Conservation (phyloP, 2,329 filamentous ascomycete genomes). For the Paecilomyces dactylethromorphus region DNA sequence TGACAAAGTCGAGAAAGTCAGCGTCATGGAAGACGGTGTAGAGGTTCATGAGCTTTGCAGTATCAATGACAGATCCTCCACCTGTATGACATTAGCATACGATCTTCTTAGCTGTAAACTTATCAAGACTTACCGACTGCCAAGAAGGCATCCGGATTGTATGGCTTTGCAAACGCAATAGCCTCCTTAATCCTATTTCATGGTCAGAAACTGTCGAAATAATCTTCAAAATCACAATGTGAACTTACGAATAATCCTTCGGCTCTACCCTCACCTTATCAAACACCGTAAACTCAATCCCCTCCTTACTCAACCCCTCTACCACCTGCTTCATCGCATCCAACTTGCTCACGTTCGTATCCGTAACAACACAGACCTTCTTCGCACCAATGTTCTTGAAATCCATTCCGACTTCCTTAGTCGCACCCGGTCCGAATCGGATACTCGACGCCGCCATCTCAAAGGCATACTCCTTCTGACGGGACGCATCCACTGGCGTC, state of each 20-base stretch:
- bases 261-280: slow-evolving; percentile 79
- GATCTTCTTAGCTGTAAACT: background rate
- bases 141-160: slow-evolving; percentile 79
- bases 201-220: background rate
- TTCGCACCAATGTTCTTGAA: slow-evolving; percentile 83
- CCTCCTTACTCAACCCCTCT: slow-evolving; percentile 70
- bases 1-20: slow-evolving; percentile 95
- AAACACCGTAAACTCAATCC: slow-evolving; percentile 74
- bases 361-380: slow-evolving; percentile 87
- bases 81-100: slow-evolving; percentile 23
- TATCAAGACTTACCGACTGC: slow-evolving; percentile 59
- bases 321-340: slow-evolving; percentile 85
- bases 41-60: slow-evolving; percentile 96
- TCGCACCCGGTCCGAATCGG: slow-evolving; percentile 86
- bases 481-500: slow-evolving; percentile 65
- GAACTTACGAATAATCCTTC: slow-evolving; percentile 78
- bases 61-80: slow-evolving; percentile 93
- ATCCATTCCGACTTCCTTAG: slow-evolving; percentile 97
- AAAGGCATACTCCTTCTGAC: slow-evolving; percentile 93
- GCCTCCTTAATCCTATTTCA: slow-evolving; percentile 69
- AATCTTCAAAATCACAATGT: background rate
- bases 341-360: slow-evolving; percentile 71
- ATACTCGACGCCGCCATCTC: slow-evolving; percentile 97
- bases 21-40: slow-evolving; percentile 88
- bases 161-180: slow-evolving; percentile 76